Base-by-base conservation (phyloP, 441 rosid species). In the Rhodomyrtus psidioides region DNA sequence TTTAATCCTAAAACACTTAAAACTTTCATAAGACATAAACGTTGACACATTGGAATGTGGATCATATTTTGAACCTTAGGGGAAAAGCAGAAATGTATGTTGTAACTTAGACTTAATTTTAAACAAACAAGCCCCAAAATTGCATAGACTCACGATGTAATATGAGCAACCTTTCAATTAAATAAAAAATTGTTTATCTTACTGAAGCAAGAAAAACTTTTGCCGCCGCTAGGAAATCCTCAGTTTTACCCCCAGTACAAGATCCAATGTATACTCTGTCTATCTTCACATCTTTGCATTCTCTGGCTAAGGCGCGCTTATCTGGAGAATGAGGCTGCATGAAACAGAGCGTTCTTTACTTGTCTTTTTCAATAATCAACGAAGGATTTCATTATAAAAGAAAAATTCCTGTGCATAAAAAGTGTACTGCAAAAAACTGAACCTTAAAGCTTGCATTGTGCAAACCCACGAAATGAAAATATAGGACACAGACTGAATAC, bases 301-400 rank as follows among this genome's bases (percentile, higher is more conserved):
- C 99, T 91, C 99, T 96, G 88, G 99, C 99, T 88, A 96, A 90
- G 88, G 99, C 99, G 15, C 98, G 96, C 53, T 94, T 97, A 90
- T 97, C 99, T 87, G 99, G 99, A 85, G 99, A 97, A 91, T 96
- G 98, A 87, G 99, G 99, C 99, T 97, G 94, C 88, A 91, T 62
- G 84, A 51, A 55, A 82, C n/a, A 82, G 59, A 28, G 56, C 46
- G 21, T 53, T 23, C 15, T 27, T 82, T 53, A 82, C 49, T 28
- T 55, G 5, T 17, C 6, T 30, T 82, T 82, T 12, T 24, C 6
- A 70, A 70, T 39, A 70, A 39, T 39, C 23, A 24, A 26, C 21
- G 1, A 3, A 70, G 15, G n/a, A 39, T 39, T 70, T 70, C 79
- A 21, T 39, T 70, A 39, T 49, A 70, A 70, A 39, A 70, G 51